These are phyloP conservation scores for Rhododendron ferrugineum DNA, from an alignment of 148 eudicot genomes.

Conservation along the genomic window DNA sequence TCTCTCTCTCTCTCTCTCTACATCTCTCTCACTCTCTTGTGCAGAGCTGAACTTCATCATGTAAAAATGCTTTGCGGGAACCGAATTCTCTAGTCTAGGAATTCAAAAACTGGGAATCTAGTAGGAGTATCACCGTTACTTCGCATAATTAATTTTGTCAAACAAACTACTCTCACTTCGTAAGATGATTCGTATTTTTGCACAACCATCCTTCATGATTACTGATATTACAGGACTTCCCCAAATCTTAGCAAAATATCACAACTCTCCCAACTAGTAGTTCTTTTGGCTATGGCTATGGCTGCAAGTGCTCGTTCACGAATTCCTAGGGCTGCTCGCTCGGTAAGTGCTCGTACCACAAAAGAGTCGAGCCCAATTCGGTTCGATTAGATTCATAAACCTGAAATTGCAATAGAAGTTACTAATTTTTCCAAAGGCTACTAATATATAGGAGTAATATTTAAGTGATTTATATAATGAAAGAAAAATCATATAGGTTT, in stretches of 20 bases:
- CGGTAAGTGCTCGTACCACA: not conserved
- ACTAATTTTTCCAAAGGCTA: no score
- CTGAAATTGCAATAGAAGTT: no score
- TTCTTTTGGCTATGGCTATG: not conserved
- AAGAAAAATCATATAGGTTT: no score
- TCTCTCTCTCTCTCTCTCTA: no score
- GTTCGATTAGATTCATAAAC: no score
- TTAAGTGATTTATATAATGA: no score
- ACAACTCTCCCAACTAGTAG: no score
- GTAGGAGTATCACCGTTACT: not conserved
- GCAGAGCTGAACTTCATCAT: not conserved
- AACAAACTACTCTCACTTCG: not conserved
- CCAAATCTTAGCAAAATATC: not conserved
- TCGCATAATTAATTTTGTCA: not conserved
- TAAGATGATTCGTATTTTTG: not conserved
- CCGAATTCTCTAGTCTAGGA: not conserved
- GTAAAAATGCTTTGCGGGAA: not conserved
- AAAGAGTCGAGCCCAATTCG: not conserved
- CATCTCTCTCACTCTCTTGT: not conserved
- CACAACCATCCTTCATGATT: conserved; percentile 3
- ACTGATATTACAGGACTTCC: not conserved
- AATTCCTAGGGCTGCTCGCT: no score
- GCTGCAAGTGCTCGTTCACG: no score
- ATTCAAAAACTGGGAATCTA: not conserved
- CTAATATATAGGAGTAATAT: no score